Percentiles rank a stretch among this genome's conserved stretches.
Conservation (phyloP, 2,329 filamentous ascomycete genomes). For the Talaromyces atroroseus region DNA sequence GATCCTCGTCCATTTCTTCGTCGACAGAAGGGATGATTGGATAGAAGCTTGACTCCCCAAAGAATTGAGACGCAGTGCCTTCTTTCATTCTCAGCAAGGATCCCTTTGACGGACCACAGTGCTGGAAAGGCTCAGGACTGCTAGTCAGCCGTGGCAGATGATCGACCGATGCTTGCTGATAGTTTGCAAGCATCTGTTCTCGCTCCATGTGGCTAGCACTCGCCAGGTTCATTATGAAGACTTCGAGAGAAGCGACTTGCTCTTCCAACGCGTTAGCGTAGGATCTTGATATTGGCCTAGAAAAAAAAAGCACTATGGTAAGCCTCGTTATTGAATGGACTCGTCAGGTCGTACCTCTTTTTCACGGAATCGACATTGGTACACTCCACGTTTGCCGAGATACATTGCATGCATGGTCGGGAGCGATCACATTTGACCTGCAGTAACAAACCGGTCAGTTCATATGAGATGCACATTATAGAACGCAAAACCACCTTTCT, state of each 20-base stretch:
- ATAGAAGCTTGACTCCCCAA: conserved; percentile 1
- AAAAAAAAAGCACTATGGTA: not conserved
- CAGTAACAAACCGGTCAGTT: not conserved
- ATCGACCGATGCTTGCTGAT: not conserved
- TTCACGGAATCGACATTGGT: not conserved
- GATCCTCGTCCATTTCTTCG: not conserved
- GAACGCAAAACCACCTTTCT: not conserved
- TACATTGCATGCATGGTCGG: conserved; percentile 2
- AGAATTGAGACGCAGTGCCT: not conserved
- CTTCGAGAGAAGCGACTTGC: not conserved
- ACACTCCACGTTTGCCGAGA: not conserved
- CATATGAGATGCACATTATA: no score
- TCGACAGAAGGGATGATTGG: conserved; percentile 1
- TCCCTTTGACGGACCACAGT: not conserved
- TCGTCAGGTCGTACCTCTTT: not conserved
- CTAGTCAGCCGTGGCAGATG: not conserved
- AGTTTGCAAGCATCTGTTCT: conserved; percentile 2
- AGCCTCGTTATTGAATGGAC: not conserved
- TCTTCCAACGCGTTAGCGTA: not conserved
- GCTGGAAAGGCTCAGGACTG: not conserved
- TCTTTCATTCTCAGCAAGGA: conserved; percentile 2
- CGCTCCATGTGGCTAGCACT: not conserved
- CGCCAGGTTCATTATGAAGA: not conserved
- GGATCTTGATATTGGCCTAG: not conserved
- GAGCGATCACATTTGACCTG: conserved; percentile 3